Evolutionary conservation across 2,329 filamentous ascomycete species (phyloP), one percentile per base, ranked within the genome.

Genomic region (Dactylonectria macrodidyma): DNA sequence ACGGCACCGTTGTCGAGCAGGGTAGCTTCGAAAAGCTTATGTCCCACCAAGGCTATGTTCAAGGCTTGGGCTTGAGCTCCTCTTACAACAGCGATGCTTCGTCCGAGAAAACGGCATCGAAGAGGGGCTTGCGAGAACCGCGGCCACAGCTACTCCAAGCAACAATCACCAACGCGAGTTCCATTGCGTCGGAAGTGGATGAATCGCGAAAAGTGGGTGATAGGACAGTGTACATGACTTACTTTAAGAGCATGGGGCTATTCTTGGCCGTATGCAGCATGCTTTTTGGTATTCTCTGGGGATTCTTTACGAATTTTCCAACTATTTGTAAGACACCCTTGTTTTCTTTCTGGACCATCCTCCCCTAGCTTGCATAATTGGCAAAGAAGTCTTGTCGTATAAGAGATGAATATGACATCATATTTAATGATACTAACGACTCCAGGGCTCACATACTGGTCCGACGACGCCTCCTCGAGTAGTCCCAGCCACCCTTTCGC

Each of bases 151-250:
- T 41, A 10, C 52, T 33, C 33, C 34, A n/a, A 11, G 38, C n/a
- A 16, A 55, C 34, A 19, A 36, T 34, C 4, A 33, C 52, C n/a
- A 55, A 55, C 34, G 46, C 58, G 3, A 10, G 34, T 1, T 51
- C 24, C 2, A 36, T 65, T 5, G 30, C 50, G 5, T 44, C 33
- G 0, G 30, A 69, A 2, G 68, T 71, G 1, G 71, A 78, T 38
- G 67, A 61, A 3, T 70, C 75, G 11, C 73, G 79, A 2, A 75
- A 77, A 22, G 66, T 72, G 5, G 78, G 79, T 1, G 78, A 81
- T 56, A 70, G 64, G 10, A 75, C 76, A 0, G 76, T 81, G 6
- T 83, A 82, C 62, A 73, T 69, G 0, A 76, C 80, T 63, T 83
- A 81, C 59, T 77, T 81, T 44, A 61, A 51, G 2, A 79, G 68